Base-by-base conservation (phyloP, 805 yeast genomes). In the Kuraishia borneana region DNA sequence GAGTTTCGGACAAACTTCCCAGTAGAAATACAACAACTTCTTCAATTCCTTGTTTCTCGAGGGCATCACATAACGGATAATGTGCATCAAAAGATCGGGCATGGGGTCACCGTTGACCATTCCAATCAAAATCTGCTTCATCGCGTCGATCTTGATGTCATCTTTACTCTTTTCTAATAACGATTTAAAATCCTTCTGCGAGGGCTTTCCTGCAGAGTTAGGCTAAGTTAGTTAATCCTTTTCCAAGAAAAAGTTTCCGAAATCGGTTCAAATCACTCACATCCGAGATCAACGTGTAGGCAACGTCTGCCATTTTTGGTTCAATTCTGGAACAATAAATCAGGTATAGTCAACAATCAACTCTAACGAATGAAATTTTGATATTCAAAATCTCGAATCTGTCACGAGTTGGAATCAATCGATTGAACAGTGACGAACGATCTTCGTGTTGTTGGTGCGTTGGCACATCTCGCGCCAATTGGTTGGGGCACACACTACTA, bases 1-100 rank as follows among this genome's bases (percentile, higher is more conserved):
- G 44, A 81, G 65, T 60, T 94, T 94, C 36, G 95, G 94, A 53
- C 95, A 94, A 37, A 89, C 84, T 59, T 92, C 99, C 97, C 97
- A 92, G 65, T 92, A 92, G 50, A 85, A 83, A 51, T 89, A 92
- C 42, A 94, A 66, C 53, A 92, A 68, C 59, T 88, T 92, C 68
- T 92, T 92, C 59, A 94, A 73, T 48, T 78, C 83, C 60, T 92
- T 94, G 60, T 79, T 76, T 50, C 70, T 83, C 13, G 95, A 83
- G 12, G 99, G 98, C 96, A 92, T 87, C 38, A 94, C 89, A 51
- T 84, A 94, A 51, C 98, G 78, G 50, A 92, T 89, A 46, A 92
- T 83, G 54, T 88, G 95, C 98, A 92, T 92, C 59, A 92, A 71
- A 44, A 92, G 65, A 39, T 83, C 92, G 13, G 96, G 94, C 76